These are phyloP conservation scores for Curvularia spicifera DNA, from an alignment of 2,329 filamentous ascomycete species.

Conservation along the genomic window DNA sequence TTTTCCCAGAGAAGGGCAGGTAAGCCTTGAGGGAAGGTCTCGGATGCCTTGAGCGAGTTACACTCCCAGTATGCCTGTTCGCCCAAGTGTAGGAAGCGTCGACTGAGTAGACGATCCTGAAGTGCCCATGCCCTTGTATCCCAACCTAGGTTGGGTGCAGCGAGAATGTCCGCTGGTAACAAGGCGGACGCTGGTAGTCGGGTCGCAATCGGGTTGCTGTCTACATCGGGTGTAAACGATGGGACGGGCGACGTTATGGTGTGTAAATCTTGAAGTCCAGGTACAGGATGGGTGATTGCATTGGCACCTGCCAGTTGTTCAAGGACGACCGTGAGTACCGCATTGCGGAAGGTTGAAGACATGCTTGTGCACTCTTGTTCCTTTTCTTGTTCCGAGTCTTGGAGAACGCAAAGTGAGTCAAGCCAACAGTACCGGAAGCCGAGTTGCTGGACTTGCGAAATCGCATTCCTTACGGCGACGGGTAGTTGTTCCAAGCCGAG, in stretches of 20 bases:
- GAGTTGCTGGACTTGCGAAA: conserved; percentile 33
- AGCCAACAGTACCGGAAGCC: conserved; percentile 46
- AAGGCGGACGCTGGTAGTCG: conserved; percentile 20
- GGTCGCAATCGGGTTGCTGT: not conserved
- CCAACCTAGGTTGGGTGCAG: conserved; percentile 37
- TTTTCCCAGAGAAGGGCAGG: conserved; percentile 48
- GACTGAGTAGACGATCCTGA: conserved; percentile 47
- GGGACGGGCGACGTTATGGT: conserved; percentile 2
- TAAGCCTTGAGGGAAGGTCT: conserved; percentile 45
- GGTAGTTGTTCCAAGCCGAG: conserved; percentile 31
- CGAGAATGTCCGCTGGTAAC: conserved; percentile 24
- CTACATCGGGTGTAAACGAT: not conserved
- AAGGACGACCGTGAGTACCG: conserved; percentile 42
- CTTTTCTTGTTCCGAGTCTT: conserved; percentile 43
- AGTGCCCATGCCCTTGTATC: conserved; percentile 47
- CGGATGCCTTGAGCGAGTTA: conserved; percentile 45
- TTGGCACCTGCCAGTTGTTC: conserved; percentile 19
- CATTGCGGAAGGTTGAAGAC: conserved; percentile 46
- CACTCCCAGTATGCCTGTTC: conserved; percentile 50
- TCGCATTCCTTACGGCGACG: conserved; percentile 34
- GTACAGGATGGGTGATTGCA: not conserved
- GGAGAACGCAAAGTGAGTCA: conserved; percentile 45
- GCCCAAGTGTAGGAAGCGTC: conserved; percentile 42
- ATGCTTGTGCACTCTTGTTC: conserved; percentile 39
- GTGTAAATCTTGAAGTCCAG: not conserved